Evolutionary conservation across 139 green algal genomes (phyloP), one percentile per base, ranked within the genome.

Genomic region (Haematococcus lacustris): DNA sequence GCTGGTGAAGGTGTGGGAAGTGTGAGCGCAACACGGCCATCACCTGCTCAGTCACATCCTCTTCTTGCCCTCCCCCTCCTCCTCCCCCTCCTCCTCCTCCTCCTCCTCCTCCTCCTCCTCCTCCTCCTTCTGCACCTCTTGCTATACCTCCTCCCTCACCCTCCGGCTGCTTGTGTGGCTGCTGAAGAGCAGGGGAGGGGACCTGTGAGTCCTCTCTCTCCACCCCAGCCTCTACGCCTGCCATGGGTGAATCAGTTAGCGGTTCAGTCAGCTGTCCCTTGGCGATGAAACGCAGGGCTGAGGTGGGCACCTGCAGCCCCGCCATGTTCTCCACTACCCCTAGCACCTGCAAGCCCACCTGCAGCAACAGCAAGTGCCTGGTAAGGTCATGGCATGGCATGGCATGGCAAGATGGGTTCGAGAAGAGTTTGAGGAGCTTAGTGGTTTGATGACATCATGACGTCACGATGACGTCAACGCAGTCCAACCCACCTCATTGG

Each of bases 311-410:
- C 38, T 76, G 75, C 69, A 98, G 82, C 0, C 83, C 87, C 9
- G 70, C 84, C 95, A 99, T 99, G 79, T 99, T 99, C 82, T 99
- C 95, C 47, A 99, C 92, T 25, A 99, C 90, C 0, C 95, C 95
- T 37, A 99, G 78, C 32, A 99, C 86, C 3, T 75, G 81, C 30
- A 93, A 75, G 6, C 78, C 82, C 40, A 87, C 69, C 65, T 74
- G 68, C 25, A 51, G 37, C 13, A 47, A 59, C n/a, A n/a, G n/a
- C n/a, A n/a, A n/a, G n/a, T n/a, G n/a, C n/a, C n/a, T n/a, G n/a
- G n/a, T n/a, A n/a, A n/a, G n/a, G n/a, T n/a, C n/a, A n/a, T n/a
- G n/a, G n/a, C n/a, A n/a, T n/a, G n/a, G n/a, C n/a, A n/a, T n/a
- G n/a, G n/a, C n/a, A n/a, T n/a, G n/a, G n/a, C n/a, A n/a, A n/a